Evolutionary conservation across 2,329 filamentous ascomycete genomes (phyloP).

Genomic region (Pseudogymnoascus sp.): DNA sequence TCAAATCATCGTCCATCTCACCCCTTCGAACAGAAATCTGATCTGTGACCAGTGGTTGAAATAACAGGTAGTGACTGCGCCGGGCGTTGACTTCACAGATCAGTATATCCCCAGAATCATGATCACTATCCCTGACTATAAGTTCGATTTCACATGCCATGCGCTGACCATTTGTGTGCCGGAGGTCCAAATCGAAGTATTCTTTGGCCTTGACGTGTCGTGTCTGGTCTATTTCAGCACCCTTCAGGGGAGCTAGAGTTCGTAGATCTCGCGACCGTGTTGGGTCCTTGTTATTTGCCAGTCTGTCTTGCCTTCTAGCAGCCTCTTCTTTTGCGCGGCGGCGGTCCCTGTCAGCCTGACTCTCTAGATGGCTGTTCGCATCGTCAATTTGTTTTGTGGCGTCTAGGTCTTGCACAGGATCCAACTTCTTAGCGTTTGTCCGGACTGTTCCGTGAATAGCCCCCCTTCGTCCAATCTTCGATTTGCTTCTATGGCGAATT

Average conservation of each 20-base stretch:
- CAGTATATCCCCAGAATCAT: slow-evolving; percentile 73
- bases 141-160: slow-evolving; percentile 85
- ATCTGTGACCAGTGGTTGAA: slow-evolving; percentile 72
- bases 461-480: slow-evolving; percentile 11
- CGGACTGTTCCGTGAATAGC: slow-evolving; percentile 28
- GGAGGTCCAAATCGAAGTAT: slow-evolving; percentile 75
- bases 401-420: slow-evolving; percentile 33
- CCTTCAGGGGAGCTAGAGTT: slow-evolving; percentile 64
- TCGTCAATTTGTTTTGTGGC: neutral
- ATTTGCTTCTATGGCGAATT: slow-evolving; percentile 12
- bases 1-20: slow-evolving; percentile 60
- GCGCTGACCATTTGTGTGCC: slow-evolving; percentile 83
- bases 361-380: slow-evolving; percentile 18
- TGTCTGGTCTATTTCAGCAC: slow-evolving; percentile 64
- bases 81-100: slow-evolving; percentile 80
- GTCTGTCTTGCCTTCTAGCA: slow-evolving; percentile 73
- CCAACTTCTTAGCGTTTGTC: slow-evolving; percentile 54
- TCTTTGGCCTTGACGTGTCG: slow-evolving; percentile 86
- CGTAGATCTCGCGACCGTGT: slow-evolving; percentile 71
- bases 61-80: slow-evolving; percentile 72
- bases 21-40: slow-evolving; percentile 75
- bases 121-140: slow-evolving; percentile 68
- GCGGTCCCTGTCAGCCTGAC: slow-evolving; percentile 66
- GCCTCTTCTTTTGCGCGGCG: slow-evolving; percentile 66
- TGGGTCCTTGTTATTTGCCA: slow-evolving; percentile 75